Conservation (phyloP, 1,284 basidiomycete genomes). For the Trametes pubescens region DNA sequence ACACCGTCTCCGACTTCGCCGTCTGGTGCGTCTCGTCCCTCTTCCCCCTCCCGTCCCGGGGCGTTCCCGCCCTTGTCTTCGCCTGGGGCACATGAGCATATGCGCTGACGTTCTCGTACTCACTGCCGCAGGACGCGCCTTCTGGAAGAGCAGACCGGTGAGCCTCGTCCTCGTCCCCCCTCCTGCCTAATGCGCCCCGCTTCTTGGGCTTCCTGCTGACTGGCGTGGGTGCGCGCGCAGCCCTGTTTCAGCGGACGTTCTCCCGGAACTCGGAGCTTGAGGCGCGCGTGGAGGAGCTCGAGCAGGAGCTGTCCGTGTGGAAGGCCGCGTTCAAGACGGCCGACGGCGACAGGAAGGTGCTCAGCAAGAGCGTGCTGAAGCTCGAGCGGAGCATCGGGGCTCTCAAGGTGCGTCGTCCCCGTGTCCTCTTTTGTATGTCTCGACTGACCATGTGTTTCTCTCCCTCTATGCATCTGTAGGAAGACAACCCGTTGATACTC, state of each 20-base stretch:
- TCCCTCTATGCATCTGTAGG: constrained; percentile 34
- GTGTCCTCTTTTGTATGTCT: not conserved
- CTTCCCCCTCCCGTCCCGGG: not conserved
- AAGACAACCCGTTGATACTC: constrained; percentile 50
- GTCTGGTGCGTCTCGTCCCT: constrained; percentile 30
- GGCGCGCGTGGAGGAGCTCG: constrained; percentile 45
- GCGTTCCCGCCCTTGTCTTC: not conserved
- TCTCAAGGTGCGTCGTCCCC: constrained; percentile 41
- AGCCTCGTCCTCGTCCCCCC: constrained; percentile 15
- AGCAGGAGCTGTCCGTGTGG: constrained; percentile 50
- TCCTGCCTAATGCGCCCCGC: constrained; percentile 1
- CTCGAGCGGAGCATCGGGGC: constrained; percentile 48
- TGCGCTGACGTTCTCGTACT: not conserved
- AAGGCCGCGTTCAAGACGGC: constrained; percentile 47
- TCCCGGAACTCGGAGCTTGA: constrained; percentile 43
- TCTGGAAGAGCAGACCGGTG: constrained; percentile 44
- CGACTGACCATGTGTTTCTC: not conserved
- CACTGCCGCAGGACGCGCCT: constrained; percentile 40
- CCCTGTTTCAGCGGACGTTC: constrained; percentile 44
- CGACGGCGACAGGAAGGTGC: constrained; percentile 43
- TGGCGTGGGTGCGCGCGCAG: constrained; percentile 30
- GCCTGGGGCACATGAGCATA: constrained; percentile 14
- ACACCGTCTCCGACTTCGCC: constrained; percentile 30
- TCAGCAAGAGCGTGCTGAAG: constrained; percentile 39
- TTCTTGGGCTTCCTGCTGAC: constrained; percentile 2